phyloP scores from a whole-genome alignment of 2,329 filamentous ascomycete species.

The Epichloe baconii region DNA sequence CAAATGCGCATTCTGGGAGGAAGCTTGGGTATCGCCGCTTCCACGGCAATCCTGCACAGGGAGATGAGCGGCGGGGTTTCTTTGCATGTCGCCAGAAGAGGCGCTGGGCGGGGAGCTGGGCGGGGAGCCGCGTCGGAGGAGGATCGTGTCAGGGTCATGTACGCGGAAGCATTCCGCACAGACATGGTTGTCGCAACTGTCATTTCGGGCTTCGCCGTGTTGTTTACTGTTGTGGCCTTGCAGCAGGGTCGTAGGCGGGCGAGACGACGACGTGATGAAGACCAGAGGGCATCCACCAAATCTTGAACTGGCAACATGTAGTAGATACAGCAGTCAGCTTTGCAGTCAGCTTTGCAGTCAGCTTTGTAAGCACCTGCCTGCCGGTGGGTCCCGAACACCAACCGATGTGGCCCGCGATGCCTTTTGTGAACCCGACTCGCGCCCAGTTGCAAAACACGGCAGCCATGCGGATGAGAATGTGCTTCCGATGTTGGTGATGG shows the following conservation, averaged over 20 bases:
- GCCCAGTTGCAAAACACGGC: too few species aligned
- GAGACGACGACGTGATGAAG: neutral
- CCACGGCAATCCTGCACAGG: slow-evolving; percentile 31
- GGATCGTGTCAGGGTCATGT: slow-evolving; percentile 19
- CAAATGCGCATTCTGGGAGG: slow-evolving; percentile 39
- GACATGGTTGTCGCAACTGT: slow-evolving; percentile 34
- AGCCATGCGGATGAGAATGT: too few species aligned
- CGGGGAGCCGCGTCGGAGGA: slow-evolving; percentile 14
- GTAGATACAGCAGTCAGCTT: too few species aligned
- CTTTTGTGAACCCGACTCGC: too few species aligned
- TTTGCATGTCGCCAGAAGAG: slow-evolving; percentile 3
- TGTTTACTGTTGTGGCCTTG: slow-evolving; percentile 20
- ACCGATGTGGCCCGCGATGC: too few species aligned
- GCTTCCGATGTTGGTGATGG: too few species aligned
- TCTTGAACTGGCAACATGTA: neutral
- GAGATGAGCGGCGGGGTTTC: slow-evolving; percentile 8
- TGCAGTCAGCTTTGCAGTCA: too few species aligned
- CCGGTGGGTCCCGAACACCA: too few species aligned
- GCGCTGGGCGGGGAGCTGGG: slow-evolving; percentile 16
- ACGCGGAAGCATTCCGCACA: slow-evolving; percentile 29
- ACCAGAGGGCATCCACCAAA: neutral
- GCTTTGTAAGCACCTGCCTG: too few species aligned
- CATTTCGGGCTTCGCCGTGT: slow-evolving; percentile 25
- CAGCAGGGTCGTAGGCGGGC: neutral
- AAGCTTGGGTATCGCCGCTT: slow-evolving; percentile 40